Evolutionary conservation across 768 basidiomycete genomes (phyloP).

Genomic region (Russula vinacea): DNA sequence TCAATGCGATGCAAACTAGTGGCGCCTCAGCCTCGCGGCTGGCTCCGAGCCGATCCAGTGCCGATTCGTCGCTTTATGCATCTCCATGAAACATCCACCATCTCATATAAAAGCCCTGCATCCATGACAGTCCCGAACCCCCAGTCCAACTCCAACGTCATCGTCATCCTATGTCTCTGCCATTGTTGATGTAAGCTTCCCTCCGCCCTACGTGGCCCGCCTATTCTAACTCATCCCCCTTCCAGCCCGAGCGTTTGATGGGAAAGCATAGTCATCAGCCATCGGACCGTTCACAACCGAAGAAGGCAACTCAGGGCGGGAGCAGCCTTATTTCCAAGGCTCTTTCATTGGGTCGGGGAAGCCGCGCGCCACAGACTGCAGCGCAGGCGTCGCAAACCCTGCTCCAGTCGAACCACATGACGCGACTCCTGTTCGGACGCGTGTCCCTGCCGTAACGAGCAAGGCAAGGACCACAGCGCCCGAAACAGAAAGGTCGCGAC

Average conservation of each 20-base stretch:
- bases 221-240: not conserved
- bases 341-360: not conserved
- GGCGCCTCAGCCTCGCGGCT: too few relatives aligned
- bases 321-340: not conserved
- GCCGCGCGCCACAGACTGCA: not conserved
- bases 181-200: not conserved
- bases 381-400: not conserved
- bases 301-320: not conserved
- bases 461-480: slow-evolving; percentile 20
- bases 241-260: not conserved
- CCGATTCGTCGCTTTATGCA: too few relatives aligned
- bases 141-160: not conserved
- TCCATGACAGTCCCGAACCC: too few relatives aligned
- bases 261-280: not conserved
- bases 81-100: too few relatives aligned
- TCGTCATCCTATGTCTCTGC: not conserved
- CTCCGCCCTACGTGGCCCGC: not conserved
- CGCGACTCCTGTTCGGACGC: not conserved
- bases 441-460: slow-evolving; percentile 23
- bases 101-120: not conserved
- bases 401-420: not conserved
- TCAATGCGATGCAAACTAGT: too few relatives aligned
- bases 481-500: slow-evolving; percentile 6
- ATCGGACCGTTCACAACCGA: not conserved
- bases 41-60: too few relatives aligned